Evolutionary conservation across 2,329 filamentous ascomycete genomes (phyloP).

Genomic region (Passalora sequoiae): DNA sequence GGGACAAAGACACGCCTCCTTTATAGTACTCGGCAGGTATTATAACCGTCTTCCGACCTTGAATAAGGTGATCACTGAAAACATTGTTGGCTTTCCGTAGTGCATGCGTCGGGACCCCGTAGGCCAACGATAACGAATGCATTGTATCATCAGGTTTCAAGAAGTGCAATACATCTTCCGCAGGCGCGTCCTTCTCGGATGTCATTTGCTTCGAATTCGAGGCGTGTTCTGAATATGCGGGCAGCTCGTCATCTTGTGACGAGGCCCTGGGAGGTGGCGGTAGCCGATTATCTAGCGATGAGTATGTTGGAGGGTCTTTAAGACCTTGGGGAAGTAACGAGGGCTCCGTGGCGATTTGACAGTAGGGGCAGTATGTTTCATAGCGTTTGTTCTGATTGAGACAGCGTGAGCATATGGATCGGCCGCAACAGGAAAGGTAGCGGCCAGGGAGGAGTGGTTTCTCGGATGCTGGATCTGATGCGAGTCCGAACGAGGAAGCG

Average conservation of each 20-base stretch:
- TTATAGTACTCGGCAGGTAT: conserved; percentile 68
- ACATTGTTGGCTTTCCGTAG: conserved; percentile 65
- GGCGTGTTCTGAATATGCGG: conserved; percentile 40
- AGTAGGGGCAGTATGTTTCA: conserved; percentile 65
- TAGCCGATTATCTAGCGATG: conserved; percentile 19
- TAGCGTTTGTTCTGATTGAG: conserved; percentile 66
- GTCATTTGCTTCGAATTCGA: conserved; percentile 18
- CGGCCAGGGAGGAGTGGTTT: conserved; percentile 58
- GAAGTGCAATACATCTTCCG: conserved; percentile 69
- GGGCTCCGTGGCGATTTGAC: conserved; percentile 62
- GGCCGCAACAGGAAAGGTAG: conserved; percentile 61
- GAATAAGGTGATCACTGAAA: conserved; percentile 64
- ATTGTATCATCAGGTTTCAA: conserved; percentile 66
- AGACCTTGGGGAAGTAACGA: conserved; percentile 60
- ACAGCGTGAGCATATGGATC: conserved; percentile 67
- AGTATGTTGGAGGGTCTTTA: conserved; percentile 63
- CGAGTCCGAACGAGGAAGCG: conserved; percentile 25
- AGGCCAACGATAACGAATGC: conserved; percentile 63
- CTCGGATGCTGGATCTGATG: conserved; percentile 40
- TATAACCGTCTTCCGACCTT: conserved; percentile 62
- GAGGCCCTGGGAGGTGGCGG: conserved; percentile 9
- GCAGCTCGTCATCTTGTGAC: conserved; percentile 36
- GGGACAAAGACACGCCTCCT: conserved; percentile 62
- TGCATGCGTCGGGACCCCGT: conserved; percentile 59
- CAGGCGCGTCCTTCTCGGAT: conserved; percentile 37